Evolutionary conservation across 768 basidiomycete genomes (phyloP).

Genomic region (Antrodiella citrinella): DNA sequence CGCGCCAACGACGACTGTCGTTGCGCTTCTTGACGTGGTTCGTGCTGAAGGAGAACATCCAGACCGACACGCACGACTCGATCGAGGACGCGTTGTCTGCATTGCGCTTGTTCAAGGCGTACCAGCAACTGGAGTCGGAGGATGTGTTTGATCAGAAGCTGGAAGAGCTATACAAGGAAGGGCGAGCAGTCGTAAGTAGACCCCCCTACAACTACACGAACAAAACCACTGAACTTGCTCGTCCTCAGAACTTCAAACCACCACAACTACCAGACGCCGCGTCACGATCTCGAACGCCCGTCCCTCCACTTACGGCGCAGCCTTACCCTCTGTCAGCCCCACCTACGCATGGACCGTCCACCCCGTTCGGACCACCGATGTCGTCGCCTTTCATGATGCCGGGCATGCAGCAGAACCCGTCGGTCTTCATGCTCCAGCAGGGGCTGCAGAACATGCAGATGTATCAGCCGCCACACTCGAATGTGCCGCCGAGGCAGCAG

Average conservation of each 20-base stretch:
- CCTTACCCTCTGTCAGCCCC: background rate
- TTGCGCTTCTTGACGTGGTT: conserved; percentile 93
- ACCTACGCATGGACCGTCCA: background rate
- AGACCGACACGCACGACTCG: conserved; percentile 94
- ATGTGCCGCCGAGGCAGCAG: too few relatives aligned
- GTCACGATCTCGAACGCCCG: background rate
- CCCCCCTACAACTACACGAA: background rate
- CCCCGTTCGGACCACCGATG: background rate
- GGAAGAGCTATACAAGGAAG: conserved; percentile 77
- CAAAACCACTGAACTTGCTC: too few relatives aligned
- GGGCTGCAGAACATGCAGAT: background rate
- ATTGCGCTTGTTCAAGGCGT: conserved; percentile 76
- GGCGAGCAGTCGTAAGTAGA: conserved; percentile 56
- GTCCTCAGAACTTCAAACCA: conserved; percentile 13
- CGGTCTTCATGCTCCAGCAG: background rate
- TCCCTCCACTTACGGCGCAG: background rate
- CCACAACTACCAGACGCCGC: conserved; percentile 3
- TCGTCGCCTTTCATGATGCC: background rate
- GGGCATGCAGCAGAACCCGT: background rate
- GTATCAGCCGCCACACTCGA: background rate
- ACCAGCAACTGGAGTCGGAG: conserved; percentile 64
- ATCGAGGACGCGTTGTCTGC: conserved; percentile 94
- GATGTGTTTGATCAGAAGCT: conserved; percentile 81
- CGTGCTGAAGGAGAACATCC: conserved; percentile 86
- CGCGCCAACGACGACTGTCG: conserved; percentile 80